These are phyloP conservation scores for Aspergillus nidulans DNA, from an alignment of 495 filamentous ascomycete species.

Conservation along the genomic window DNA sequence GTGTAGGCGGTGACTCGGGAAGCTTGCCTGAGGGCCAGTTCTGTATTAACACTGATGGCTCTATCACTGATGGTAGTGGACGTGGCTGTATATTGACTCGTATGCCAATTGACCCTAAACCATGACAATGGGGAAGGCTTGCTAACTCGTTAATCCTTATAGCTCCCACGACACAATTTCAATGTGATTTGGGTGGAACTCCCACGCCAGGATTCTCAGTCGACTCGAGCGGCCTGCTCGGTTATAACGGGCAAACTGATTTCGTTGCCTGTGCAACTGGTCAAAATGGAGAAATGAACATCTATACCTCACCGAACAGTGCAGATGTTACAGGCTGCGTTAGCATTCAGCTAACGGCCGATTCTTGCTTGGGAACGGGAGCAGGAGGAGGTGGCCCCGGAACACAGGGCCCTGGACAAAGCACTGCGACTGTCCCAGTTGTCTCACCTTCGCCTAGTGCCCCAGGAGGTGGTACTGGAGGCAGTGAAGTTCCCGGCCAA, in stretches of 20 bases:
- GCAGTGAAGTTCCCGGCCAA: neutral
- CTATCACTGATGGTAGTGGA: conserved; percentile 48
- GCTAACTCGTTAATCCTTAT: conserved; percentile 13
- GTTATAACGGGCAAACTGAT: conserved; percentile 35
- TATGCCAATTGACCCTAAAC: conserved; percentile 15
- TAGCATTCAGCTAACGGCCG: conserved; percentile 43
- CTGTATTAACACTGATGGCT: conserved; percentile 44
- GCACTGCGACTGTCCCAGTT: neutral
- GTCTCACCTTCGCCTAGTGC: neutral
- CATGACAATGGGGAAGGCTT: neutral
- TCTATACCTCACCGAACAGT: conserved; percentile 44
- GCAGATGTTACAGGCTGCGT: conserved; percentile 42
- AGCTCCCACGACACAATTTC: conserved; percentile 57
- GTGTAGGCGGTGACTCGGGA: conserved; percentile 37
- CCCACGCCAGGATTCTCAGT: conserved; percentile 47
- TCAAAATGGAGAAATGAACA: conserved; percentile 43
- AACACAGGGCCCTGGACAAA: neutral
- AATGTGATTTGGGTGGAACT: conserved; percentile 55
- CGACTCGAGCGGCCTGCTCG: conserved; percentile 42
- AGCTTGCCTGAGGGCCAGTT: conserved; percentile 31
- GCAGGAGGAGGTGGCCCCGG: neutral
- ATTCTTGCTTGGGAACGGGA: conserved; percentile 39
- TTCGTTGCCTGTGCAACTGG: conserved; percentile 56
- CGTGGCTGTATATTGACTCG: conserved; percentile 57
- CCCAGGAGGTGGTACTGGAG: neutral